phyloP scores from a whole-genome alignment of 176 grass and related monocot genomes.

The Cenchrus purpureus region DNA sequence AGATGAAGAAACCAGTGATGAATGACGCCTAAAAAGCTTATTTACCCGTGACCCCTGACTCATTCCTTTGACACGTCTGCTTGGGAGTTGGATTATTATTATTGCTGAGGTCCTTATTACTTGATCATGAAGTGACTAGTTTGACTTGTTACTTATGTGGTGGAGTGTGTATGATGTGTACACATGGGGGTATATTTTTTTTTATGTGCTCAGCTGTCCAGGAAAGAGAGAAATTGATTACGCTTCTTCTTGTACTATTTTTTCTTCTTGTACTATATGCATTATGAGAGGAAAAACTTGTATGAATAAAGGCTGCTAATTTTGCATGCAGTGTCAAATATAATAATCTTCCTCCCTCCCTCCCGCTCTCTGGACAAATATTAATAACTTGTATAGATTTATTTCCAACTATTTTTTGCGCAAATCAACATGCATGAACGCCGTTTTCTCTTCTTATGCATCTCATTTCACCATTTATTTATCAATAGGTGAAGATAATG shows the following conservation, averaged over 20 bases:
- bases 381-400: no score
- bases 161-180: not conserved
- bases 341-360: not conserved
- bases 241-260: not conserved
- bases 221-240: not conserved
- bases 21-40: constrained; percentile 39
- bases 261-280: constrained; percentile 13
- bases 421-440: no score
- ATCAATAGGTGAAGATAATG: not conserved
- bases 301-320: not conserved
- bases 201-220: not conserved
- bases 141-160: not conserved
- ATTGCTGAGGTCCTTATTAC: not conserved
- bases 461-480: not conserved
- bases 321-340: not conserved
- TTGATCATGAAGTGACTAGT: not conserved
- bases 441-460: not conserved
- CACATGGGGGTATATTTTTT: no score
- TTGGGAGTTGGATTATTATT: not conserved
- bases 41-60: not conserved
- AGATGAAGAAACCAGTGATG: constrained; percentile 59
- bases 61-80: not conserved
- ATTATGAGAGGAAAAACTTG: not conserved
- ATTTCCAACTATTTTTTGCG: no score
- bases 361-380: no score